Evolutionary conservation across 202 grass and related monocot species (phyloP), one percentile per base, ranked within the genome.

Genomic region (Dendrocalamus latiflorus): DNA sequence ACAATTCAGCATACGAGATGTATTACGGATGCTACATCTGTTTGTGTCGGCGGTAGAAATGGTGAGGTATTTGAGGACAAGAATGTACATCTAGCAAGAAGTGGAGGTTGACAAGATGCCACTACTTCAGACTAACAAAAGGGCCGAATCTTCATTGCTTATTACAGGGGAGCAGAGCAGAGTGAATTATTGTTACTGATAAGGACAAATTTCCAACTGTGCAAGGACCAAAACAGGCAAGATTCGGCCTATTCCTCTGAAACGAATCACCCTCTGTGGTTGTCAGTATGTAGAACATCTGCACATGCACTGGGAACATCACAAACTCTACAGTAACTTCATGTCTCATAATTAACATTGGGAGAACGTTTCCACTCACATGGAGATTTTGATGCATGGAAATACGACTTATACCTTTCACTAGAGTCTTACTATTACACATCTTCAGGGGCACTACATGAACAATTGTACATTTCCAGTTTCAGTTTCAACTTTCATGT

Each of bases 261-360:
- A 39, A 16, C 12, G 47, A 65, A 77, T 57, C 82, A 11, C 6
- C 47, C 21, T 25, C 28, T 39, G 41, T 16, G 8, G 47, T 30
- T 65, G 81, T 84, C 75, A 34, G 75, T 67, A 66, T 9, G 16
- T 25, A 26, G 17, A 71, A 20, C 65, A 18, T 9, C 44, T 8
- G 72, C 83, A 86, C 49, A 72, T 86, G 83, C 72, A 53, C 21
- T 0, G 47, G 41, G 77, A 71, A 41, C 33, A 73, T 66, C 58
- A 18, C 21, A 72, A n/a, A 17, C 28, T 58, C 39, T n/a, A 36
- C 65, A 53, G 11, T 13, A 30, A 45, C 21, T 36, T 14, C 12
- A 16, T 65, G 24, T 22, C n/a, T 6, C 21, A 70, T 6, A 72
- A 6, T 6, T 28, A 28, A 17, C 70, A 69, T 61, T 57, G 9